A percentile compares a stretch with the other conserved stretches of the same genome.
These are phyloP conservation scores for Cercophora sp. DNA, from an alignment of 495 filamentous ascomycete species.

Conservation along the genomic window DNA sequence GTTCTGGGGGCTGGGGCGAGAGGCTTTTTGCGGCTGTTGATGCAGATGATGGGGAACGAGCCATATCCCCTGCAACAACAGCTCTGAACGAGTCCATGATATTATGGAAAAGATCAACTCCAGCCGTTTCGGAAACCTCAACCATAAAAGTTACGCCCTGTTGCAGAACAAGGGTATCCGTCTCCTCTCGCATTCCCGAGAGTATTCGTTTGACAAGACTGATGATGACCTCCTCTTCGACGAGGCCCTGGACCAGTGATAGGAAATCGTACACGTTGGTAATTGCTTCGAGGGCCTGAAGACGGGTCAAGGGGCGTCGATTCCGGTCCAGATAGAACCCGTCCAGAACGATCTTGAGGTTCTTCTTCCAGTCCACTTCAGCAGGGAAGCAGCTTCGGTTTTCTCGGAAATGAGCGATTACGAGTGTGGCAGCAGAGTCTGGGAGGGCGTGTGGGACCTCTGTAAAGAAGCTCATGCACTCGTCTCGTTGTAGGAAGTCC, in stretches of 20 bases:
- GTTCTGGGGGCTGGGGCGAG: slow-evolving; percentile 8
- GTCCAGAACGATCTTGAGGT: slow-evolving; percentile 57
- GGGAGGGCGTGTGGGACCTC: slow-evolving; percentile 54
- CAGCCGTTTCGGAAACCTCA: slow-evolving; percentile 45
- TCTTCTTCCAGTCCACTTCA: slow-evolving; percentile 60
- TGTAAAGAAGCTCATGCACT: slow-evolving; percentile 67
- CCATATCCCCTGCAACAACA: slow-evolving; percentile 38
- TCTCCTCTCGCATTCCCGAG: slow-evolving; percentile 50
- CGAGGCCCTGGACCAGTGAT: slow-evolving; percentile 48
- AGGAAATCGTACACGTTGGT: slow-evolving; percentile 64
- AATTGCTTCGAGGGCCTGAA: slow-evolving; percentile 62
- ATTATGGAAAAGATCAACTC: slow-evolving; percentile 46
- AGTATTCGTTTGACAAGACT: slow-evolving; percentile 45
- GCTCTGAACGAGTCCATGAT: slow-evolving; percentile 47
- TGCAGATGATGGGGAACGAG: slow-evolving; percentile 28
- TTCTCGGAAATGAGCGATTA: slow-evolving; percentile 57
- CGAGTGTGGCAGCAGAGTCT: slow-evolving; percentile 52
- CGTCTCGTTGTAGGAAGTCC: slow-evolving; percentile 54
- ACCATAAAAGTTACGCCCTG: slow-evolving; percentile 48
- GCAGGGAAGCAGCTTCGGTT: slow-evolving; percentile 68
- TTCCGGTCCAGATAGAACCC: slow-evolving; percentile 61
- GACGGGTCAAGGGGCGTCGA: slow-evolving; percentile 62
- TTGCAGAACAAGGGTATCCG: slow-evolving; percentile 49
- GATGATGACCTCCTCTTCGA: slow-evolving; percentile 41
- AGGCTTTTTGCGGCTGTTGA: slow-evolving; percentile 26